phyloP scores from a whole-genome alignment of 2,329 filamentous ascomycete species.

The Cladophialophora carrionii region DNA sequence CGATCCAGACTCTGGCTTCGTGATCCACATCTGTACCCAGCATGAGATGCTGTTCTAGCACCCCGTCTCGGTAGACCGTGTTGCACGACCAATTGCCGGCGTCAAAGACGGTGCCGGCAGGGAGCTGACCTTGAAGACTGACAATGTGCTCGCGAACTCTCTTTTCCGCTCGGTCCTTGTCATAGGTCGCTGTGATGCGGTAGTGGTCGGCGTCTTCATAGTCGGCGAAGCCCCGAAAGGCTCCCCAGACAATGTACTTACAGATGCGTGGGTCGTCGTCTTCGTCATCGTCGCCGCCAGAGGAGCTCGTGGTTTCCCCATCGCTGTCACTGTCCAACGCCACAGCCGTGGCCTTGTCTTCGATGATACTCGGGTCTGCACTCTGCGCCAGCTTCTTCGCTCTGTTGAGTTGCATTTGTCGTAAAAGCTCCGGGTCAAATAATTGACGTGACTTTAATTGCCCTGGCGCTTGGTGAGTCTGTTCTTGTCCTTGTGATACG shows the following conservation, averaged over 20 bases:
- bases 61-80: conserved; percentile 12
- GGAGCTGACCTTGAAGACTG: conserved; percentile 5
- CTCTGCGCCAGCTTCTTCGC: neutral
- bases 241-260: conserved; percentile 28
- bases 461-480: conserved; percentile 14
- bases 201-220: conserved; percentile 29
- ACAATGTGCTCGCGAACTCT: conserved; percentile 19
- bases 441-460: conserved; percentile 7
- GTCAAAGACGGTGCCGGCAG: conserved; percentile 13
- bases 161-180: conserved; percentile 17
- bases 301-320: conserved; percentile 3
- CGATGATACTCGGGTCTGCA: conserved; percentile 5
- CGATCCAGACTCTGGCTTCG: conserved; percentile 31
- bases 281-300: conserved; percentile 11
- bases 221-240: conserved; percentile 22
- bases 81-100: conserved; percentile 13
- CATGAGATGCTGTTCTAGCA: conserved; percentile 30
- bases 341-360: conserved; percentile 7
- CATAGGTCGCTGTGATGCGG: conserved; percentile 21
- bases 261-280: conserved; percentile 20
- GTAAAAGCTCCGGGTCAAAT: conserved; percentile 13
- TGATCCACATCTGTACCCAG: conserved; percentile 24
- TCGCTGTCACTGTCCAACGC: conserved; percentile 20
- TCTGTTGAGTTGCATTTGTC: conserved; percentile 7
- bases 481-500: conserved; percentile 8